phyloP scores from a whole-genome alignment of 2,329 filamentous ascomycete species.

The Xylaria arbuscula region DNA sequence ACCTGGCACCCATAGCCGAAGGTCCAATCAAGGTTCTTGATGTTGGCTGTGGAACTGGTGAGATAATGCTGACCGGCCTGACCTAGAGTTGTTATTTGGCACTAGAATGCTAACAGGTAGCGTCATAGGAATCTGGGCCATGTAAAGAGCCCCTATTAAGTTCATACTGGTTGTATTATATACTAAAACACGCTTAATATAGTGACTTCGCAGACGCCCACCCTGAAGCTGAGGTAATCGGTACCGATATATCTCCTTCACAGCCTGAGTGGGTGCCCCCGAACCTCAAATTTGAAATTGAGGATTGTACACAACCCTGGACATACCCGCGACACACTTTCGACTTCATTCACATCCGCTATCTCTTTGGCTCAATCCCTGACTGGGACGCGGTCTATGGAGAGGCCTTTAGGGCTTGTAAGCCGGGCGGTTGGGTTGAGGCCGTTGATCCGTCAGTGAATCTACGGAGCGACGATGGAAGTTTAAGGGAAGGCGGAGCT shows the following conservation, averaged over 20 bases:
- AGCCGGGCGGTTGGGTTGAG: slow-evolving; percentile 56
- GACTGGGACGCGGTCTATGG: slow-evolving; percentile 64
- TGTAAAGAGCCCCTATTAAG: slow-evolving; percentile 39
- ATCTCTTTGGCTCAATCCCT: slow-evolving; percentile 63
- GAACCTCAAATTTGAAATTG: slow-evolving; percentile 72
- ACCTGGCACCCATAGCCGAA: slow-evolving; percentile 50
- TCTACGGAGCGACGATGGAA: slow-evolving; percentile 40
- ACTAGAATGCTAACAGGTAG: slow-evolving; percentile 19
- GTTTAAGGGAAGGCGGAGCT: slow-evolving; percentile 35
- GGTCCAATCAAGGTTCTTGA: slow-evolving; percentile 50
- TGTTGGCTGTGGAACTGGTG: slow-evolving; percentile 53
- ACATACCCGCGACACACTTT: slow-evolving; percentile 56
- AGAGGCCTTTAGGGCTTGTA: slow-evolving; percentile 61
- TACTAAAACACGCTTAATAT: slow-evolving; percentile 3
- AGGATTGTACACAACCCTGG: slow-evolving; percentile 65
- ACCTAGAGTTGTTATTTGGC: background rate
- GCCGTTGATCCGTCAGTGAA: slow-evolving; percentile 37
- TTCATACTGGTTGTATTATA: slow-evolving; percentile 6
- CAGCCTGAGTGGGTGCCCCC: slow-evolving; percentile 67
- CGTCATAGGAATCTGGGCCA: slow-evolving; percentile 51
- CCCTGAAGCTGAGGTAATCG: slow-evolving; percentile 60
- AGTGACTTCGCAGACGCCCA: slow-evolving; percentile 61
- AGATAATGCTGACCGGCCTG: slow-evolving; percentile 20
- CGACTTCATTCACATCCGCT: slow-evolving; percentile 68
- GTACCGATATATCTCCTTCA: slow-evolving; percentile 68